phyloP scores from a whole-genome alignment of 2,329 filamentous ascomycete species.

The Alternaria ethzedia region DNA sequence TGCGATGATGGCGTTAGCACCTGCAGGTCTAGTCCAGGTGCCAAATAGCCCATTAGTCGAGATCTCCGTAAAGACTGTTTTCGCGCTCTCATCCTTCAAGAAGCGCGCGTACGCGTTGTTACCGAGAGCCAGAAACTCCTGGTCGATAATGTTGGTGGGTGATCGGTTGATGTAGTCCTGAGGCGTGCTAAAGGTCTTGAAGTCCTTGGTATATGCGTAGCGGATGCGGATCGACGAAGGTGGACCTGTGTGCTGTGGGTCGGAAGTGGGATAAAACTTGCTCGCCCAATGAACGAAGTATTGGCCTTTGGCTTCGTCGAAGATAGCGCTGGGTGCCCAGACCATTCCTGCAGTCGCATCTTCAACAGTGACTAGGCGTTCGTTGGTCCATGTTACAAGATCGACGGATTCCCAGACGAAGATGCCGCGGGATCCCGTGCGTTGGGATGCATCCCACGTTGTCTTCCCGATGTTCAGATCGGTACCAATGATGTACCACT shows the following conservation, averaged over 20 bases:
- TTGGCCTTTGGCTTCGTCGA: constrained; percentile 54
- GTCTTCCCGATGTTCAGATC: constrained; percentile 62
- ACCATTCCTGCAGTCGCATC: constrained; percentile 63
- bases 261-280: constrained; percentile 55
- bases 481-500: constrained; percentile 64
- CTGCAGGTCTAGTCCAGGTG: constrained; percentile 59
- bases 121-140: constrained; percentile 62
- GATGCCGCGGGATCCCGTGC: constrained; percentile 60
- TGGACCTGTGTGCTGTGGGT: constrained; percentile 57
- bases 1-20: constrained; percentile 51
- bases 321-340: constrained; percentile 64
- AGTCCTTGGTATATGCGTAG: constrained; percentile 63
- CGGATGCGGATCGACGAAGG: constrained; percentile 56
- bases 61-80: constrained; percentile 60
- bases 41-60: constrained; percentile 59
- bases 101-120: constrained; percentile 58
- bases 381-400: constrained; percentile 57
- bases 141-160: constrained; percentile 59
- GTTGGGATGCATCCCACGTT: constrained; percentile 60
- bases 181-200: constrained; percentile 59
- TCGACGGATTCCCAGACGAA: constrained; percentile 64
- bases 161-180: constrained; percentile 59
- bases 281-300: constrained; percentile 60
- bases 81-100: constrained; percentile 62
- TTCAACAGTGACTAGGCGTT: constrained; percentile 59